phyloP scores from a whole-genome alignment of 2,329 filamentous ascomycete species.

The Xylogone sp. region DNA sequence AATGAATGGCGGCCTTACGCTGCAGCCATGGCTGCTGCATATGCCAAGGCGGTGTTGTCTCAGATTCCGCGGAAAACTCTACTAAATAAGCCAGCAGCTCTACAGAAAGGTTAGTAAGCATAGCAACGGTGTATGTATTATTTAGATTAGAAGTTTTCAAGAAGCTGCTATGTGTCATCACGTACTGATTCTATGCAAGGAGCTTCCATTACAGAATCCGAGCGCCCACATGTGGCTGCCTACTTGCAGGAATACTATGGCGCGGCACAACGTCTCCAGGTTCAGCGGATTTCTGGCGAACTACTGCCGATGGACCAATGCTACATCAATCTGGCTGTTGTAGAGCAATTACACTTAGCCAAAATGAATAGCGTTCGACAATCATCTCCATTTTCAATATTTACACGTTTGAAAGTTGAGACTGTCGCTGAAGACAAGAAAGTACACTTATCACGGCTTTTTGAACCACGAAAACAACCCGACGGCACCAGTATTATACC shows the following conservation, averaged over 20 bases:
- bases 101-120: too few species aligned
- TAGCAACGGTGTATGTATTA: too few species aligned
- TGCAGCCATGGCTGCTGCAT: slow-evolving; percentile 30
- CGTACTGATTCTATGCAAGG: neutral
- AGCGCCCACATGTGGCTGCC: neutral
- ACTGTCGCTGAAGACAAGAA: slow-evolving; percentile 16
- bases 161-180: neutral
- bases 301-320: slow-evolving; percentile 30
- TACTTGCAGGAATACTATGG: neutral
- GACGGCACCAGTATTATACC: slow-evolving; percentile 14
- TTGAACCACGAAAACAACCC: slow-evolving; percentile 19
- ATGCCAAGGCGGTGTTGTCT: slow-evolving; percentile 22
- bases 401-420: slow-evolving; percentile 21
- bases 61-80: slow-evolving; percentile 7
- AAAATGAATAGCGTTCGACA: slow-evolving; percentile 2
- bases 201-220: neutral
- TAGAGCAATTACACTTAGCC: slow-evolving; percentile 9
- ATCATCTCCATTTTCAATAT: slow-evolving; percentile 24
- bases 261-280: slow-evolving; percentile 17
- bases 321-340: slow-evolving; percentile 37
- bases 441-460: slow-evolving; percentile 24
- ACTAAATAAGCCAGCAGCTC: neutral
- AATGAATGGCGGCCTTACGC: slow-evolving; percentile 33
- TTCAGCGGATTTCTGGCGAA: slow-evolving; percentile 32
- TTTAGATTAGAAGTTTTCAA: neutral